Evolutionary conservation across 2,329 filamentous ascomycete genomes (phyloP).

Genomic region (Epicoccum nigrum): DNA sequence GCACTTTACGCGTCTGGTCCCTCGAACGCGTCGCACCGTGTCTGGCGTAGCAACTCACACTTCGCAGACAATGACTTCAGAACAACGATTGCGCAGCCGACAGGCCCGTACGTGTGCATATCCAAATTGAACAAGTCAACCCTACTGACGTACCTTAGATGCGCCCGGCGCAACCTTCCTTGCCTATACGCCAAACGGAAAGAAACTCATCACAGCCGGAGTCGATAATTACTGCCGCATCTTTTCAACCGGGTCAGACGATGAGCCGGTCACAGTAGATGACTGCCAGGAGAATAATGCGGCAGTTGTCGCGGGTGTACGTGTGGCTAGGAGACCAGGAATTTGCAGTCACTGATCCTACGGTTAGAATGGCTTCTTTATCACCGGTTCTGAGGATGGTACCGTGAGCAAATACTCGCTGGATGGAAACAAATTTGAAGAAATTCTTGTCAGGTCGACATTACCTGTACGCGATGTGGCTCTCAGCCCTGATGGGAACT

Average conservation of each 20-base stretch:
- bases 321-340: conserved; percentile 22
- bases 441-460: conserved; percentile 81
- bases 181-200: conserved; percentile 87
- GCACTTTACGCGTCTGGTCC: conserved; percentile 13
- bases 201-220: conserved; percentile 86
- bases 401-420: conserved; percentile 95
- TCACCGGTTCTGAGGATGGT: conserved; percentile 91
- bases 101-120: conserved; percentile 38
- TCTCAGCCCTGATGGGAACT: conserved; percentile 79
- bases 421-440: conserved; percentile 73
- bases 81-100: conserved; percentile 34
- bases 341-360: conserved; percentile 22
- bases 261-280: conserved; percentile 90
- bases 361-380: conserved; percentile 75
- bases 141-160: conserved; percentile 56
- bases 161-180: conserved; percentile 86
- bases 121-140: conserved; percentile 1
- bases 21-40: conserved; percentile 12
- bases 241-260: conserved; percentile 89
- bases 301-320: conserved; percentile 72
- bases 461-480: conserved; percentile 86
- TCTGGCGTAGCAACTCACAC: conserved; percentile 5
- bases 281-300: conserved; percentile 87
- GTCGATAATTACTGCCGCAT: conserved; percentile 93
- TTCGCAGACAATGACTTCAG: conserved; percentile 19